Percentiles rank a stretch among this genome's conserved stretches.
These are phyloP conservation scores for Colletotrichum eremochloae DNA, from an alignment of 2,329 filamentous ascomycete species.

Conservation along the genomic window DNA sequence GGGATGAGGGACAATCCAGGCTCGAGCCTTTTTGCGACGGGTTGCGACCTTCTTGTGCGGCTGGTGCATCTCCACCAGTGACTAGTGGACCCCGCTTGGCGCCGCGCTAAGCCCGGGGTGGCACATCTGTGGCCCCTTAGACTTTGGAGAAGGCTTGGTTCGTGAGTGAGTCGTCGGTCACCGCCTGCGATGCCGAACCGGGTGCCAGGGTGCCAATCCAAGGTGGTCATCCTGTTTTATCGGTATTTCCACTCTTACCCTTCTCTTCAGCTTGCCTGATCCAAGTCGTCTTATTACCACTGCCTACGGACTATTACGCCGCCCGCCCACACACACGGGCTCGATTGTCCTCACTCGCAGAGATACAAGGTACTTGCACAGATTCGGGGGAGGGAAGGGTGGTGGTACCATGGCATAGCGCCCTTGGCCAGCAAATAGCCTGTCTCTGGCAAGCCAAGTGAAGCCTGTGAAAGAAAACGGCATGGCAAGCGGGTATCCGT, in stretches of 20 bases:
- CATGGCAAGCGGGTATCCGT: neutral
- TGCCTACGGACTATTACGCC: conserved; percentile 14
- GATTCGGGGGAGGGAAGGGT: neutral
- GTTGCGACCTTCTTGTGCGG: conserved; percentile 41
- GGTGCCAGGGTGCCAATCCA: conserved; percentile 7
- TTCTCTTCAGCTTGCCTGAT: conserved; percentile 21
- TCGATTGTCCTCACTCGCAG: conserved; percentile 6
- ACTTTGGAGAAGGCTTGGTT: conserved; percentile 25
- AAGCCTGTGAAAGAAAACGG: conserved; percentile 1
- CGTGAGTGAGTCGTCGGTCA: conserved; percentile 20
- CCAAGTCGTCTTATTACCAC: conserved; percentile 13
- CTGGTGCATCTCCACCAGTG: conserved; percentile 38
- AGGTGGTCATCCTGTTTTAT: neutral
- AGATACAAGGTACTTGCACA: neutral
- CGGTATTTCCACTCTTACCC: conserved; percentile 22
- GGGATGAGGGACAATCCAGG: conserved; percentile 16
- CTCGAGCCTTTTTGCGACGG: conserved; percentile 34
- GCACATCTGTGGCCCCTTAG: conserved; percentile 36
- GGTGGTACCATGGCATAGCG: neutral
- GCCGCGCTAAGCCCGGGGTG: conserved; percentile 33
- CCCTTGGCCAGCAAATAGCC: conserved; percentile 20
- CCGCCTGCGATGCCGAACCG: conserved; percentile 41
- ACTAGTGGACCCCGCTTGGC: conserved; percentile 36
- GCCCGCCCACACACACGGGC: neutral
- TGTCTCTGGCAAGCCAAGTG: conserved; percentile 26